Percentiles rank a stretch among this genome's conserved stretches.
Evolutionary conservation across 805 yeast species (phyloP).

Genomic region (Starmerella ratchasimensis): DNA sequence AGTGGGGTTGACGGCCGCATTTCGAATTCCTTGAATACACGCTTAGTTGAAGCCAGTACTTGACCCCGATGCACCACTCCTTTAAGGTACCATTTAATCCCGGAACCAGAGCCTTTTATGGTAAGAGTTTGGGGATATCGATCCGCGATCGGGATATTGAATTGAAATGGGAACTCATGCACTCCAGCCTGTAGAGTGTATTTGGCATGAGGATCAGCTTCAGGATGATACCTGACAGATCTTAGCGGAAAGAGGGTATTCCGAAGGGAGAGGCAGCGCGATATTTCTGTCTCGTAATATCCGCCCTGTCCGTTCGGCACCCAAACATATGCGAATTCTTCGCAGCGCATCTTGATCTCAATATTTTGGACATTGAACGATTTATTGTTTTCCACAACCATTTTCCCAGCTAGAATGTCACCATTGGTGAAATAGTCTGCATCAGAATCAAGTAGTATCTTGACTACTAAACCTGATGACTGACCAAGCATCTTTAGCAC

Average conservation of each 20-base stretch:
- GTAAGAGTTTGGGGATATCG: constrained; percentile 12
- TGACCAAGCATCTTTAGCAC: constrained; percentile 11
- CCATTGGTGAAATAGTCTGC: constrained; percentile 17
- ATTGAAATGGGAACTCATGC: constrained; percentile 14
- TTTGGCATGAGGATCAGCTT: constrained; percentile 1
- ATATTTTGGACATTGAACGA: constrained; percentile 11
- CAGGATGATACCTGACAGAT: constrained; percentile 1
- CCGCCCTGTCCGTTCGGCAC: constrained; percentile 18
- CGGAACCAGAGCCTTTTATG: constrained; percentile 8
- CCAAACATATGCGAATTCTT: constrained; percentile 17
- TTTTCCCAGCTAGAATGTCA: constrained; percentile 11
- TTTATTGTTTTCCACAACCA: constrained; percentile 7
- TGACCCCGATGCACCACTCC: constrained; percentile 15
- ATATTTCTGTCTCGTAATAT: constrained; percentile 13
- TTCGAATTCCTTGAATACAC: constrained; percentile 6
- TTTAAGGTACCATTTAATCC: constrained; percentile 17
- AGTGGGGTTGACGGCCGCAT: constrained; percentile 10
- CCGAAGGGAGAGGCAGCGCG: constrained; percentile 7
- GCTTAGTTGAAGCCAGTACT: constrained; percentile 3
- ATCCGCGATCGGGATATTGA: constrained; percentile 12
- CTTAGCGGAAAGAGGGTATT: constrained; percentile 10
- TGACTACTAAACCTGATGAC: constrained; percentile 2
- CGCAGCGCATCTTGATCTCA: constrained; percentile 16
- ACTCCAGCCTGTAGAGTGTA: constrained; percentile 14
- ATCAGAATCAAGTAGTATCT: constrained; percentile 6